Evolutionary conservation across 441 rosid genomes (phyloP).

Genomic region (Mallotus japonicus): DNA sequence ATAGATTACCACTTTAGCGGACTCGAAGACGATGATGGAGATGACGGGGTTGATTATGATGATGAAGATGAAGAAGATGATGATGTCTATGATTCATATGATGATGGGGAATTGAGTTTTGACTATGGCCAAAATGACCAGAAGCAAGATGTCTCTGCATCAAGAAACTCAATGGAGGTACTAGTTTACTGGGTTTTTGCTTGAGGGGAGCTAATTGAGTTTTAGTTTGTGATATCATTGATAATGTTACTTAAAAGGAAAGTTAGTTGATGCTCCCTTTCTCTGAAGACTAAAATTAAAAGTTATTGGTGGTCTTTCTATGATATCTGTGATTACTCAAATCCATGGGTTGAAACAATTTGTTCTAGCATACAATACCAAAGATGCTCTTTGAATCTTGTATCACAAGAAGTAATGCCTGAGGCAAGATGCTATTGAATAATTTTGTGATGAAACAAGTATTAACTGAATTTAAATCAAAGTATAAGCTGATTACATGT

Average conservation of each 20-base stretch:
- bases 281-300: not conserved
- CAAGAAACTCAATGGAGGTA: conserved; percentile 66
- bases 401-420: not conserved
- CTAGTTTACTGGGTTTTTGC: conserved; percentile 20
- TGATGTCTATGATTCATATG: conserved; percentile 44
- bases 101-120: conserved; percentile 86
- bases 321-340: not conserved
- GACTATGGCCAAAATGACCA: conserved; percentile 56
- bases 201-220: conserved; percentile 11
- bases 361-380: not conserved
- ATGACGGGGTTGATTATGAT: conserved; percentile 38
- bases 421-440: conserved; percentile 2
- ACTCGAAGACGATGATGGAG: conserved; percentile 59
- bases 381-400: not conserved
- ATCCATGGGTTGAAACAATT: not conserved
- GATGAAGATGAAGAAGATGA: conserved; percentile 47
- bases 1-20: conserved; percentile 77
- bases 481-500: not conserved
- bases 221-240: conserved; percentile 5
- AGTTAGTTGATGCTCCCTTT: not conserved
- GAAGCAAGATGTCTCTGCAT: conserved; percentile 45
- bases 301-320: not conserved
- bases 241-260: not conserved
- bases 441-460: not conserved
- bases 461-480: not conserved